A percentile compares a stretch with the other conserved stretches of the same genome.
Conservation (phyloP, 2,329 filamentous ascomycete species). For the Didymella sp. region DNA sequence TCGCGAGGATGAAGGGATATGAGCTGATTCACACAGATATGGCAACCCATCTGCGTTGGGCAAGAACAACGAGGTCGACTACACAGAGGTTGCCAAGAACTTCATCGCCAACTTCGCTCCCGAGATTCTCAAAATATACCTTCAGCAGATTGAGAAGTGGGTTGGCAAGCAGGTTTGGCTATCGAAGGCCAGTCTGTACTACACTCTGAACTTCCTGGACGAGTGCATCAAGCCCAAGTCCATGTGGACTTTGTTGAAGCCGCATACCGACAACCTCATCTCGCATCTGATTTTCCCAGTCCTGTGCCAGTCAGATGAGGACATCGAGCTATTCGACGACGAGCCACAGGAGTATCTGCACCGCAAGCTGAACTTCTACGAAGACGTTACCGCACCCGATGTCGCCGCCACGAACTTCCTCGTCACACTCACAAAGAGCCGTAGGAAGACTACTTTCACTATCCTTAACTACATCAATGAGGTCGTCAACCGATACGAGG, state of each 20-base stretch:
- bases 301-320: conserved; percentile 88
- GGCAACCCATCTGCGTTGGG: conserved; percentile 82
- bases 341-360: conserved; percentile 97
- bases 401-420: conserved; percentile 97
- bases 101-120: conserved; percentile 93
- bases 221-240: conserved; percentile 97
- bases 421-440: conserved; percentile 89
- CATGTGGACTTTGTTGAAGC: conserved; percentile 94
- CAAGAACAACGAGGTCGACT: conserved; percentile 76
- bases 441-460: conserved; percentile 94
- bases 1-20: neutral
- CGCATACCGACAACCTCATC: conserved; percentile 90
- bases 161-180: conserved; percentile 93
- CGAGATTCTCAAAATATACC: conserved; percentile 93
- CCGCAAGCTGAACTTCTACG: conserved; percentile 96
- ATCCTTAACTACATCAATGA: conserved; percentile 95
- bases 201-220: conserved; percentile 93
- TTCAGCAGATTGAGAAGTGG: conserved; percentile 96
- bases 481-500: conserved; percentile 91
- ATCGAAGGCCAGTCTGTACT: conserved; percentile 90
- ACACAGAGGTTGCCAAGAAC: conserved; percentile 82
- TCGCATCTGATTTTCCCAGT: conserved; percentile 96
- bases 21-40: conserved; percentile 66
- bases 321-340: conserved; percentile 90
- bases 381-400: conserved; percentile 94